Evolutionary conservation across 2,329 filamentous ascomycete genomes (phyloP).

Genomic region (Aspergillus caelatus): DNA sequence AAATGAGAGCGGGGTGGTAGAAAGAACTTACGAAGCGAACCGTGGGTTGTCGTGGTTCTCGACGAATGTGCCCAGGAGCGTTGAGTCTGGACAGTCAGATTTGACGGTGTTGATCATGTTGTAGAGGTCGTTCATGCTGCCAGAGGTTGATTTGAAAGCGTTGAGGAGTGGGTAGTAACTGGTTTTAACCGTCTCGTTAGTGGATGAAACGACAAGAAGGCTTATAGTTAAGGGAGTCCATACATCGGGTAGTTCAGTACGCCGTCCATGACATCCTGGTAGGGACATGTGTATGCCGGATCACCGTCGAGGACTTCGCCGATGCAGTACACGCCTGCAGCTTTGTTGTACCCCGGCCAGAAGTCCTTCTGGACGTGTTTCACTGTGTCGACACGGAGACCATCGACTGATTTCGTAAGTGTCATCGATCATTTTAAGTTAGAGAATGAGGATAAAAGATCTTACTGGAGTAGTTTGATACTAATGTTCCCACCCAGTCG

Average conservation of each 20-base stretch:
- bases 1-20: background rate
- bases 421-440: background rate
- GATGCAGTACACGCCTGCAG: conserved; percentile 51
- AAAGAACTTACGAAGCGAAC: conserved; percentile 45
- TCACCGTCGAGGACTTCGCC: conserved; percentile 52
- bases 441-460: background rate
- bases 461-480: conserved; percentile 64
- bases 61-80: conserved; percentile 57
- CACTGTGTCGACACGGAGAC: conserved; percentile 56
- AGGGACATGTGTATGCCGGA: conserved; percentile 44
- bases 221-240: background rate
- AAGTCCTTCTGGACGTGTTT: conserved; percentile 53
- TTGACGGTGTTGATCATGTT: conserved; percentile 39
- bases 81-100: conserved; percentile 46
- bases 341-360: conserved; percentile 45
- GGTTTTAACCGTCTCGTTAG: conserved; percentile 10
- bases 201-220: background rate
- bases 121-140: conserved; percentile 39
- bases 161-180: conserved; percentile 37
- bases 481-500: conserved; percentile 62
- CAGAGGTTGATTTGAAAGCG: conserved; percentile 37
- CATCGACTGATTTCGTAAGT: conserved; percentile 45
- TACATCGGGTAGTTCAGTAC: conserved; percentile 53
- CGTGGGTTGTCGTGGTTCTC: conserved; percentile 66
- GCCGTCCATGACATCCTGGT: conserved; percentile 50